These are phyloP conservation scores for Echeveria elegans DNA, from an alignment of 164 flowering plant genomes.

Conservation along the genomic window DNA sequence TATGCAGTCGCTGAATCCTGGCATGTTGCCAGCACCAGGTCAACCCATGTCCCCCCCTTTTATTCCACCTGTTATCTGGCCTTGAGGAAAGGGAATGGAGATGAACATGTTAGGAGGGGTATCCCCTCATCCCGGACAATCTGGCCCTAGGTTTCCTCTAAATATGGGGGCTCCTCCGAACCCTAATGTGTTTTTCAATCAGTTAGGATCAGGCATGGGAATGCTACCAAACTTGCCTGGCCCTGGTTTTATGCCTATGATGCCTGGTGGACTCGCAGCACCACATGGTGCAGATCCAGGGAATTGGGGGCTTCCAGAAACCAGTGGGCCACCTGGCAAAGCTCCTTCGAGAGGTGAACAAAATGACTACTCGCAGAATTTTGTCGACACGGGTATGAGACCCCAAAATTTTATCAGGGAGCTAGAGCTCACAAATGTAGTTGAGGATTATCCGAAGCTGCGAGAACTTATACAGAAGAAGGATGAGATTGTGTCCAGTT, in stretches of 20 bases:
- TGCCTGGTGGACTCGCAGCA: slow-evolving; percentile 50
- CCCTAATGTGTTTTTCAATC: slow-evolving; percentile 63
- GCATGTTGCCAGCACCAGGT: slow-evolving; percentile 84
- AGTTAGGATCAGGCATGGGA: slow-evolving; percentile 63
- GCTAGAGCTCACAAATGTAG: slow-evolving; percentile 88
- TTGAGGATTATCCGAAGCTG: slow-evolving; percentile 95
- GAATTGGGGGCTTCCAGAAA: slow-evolving; percentile 67
- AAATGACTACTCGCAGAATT: slow-evolving; percentile 98
- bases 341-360: slow-evolving; percentile 99
- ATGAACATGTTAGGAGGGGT: slow-evolving; percentile 67
- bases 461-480: slow-evolving; percentile 97
- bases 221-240: slow-evolving; percentile 46
- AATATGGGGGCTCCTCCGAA: slow-evolving; percentile 48
- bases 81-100: slow-evolving; percentile 77
- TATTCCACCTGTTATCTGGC: slow-evolving; percentile 78
- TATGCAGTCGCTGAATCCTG: slow-evolving; percentile 61
- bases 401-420: slow-evolving; percentile 96
- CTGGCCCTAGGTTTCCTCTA: slow-evolving; percentile 65
- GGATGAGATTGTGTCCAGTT: slow-evolving; percentile 88
- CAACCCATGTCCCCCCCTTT: slow-evolving; percentile 77
- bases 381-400: slow-evolving; percentile 97
- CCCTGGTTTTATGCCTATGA: slow-evolving; percentile 50
- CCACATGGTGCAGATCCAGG: slow-evolving; percentile 56
- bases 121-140: slow-evolving; percentile 60
- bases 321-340: slow-evolving; percentile 68